These are phyloP conservation scores for Penicillium sp. DNA, from an alignment of 2,329 filamentous ascomycete species.

Conservation along the genomic window DNA sequence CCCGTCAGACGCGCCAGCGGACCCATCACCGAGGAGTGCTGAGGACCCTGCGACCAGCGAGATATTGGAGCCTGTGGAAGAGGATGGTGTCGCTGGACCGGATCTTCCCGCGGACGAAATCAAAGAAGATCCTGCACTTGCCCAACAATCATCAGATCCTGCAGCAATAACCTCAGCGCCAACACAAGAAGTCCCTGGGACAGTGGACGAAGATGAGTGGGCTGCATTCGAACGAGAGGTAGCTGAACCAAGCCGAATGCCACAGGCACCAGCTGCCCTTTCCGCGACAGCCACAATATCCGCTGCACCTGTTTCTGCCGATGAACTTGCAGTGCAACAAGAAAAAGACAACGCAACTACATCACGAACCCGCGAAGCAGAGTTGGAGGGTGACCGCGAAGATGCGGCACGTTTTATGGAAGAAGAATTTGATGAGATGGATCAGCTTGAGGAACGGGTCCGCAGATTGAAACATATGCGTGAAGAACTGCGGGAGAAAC, in stretches of 20 bases:
- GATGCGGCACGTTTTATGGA: slow-evolving; percentile 73
- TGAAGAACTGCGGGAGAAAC: slow-evolving; percentile 61
- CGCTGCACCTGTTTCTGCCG: slow-evolving; percentile 66
- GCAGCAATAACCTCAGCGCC: slow-evolving; percentile 4
- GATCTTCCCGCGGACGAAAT: slow-evolving; percentile 18
- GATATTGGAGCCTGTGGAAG: slow-evolving; percentile 26
- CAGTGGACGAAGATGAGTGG: slow-evolving; percentile 76
- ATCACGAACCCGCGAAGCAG: slow-evolving; percentile 48
- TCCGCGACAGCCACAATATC: slow-evolving; percentile 61
- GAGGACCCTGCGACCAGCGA: slow-evolving; percentile 28
- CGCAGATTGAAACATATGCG: slow-evolving; percentile 67
- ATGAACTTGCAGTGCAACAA: slow-evolving; percentile 61
- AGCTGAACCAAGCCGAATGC: slow-evolving; percentile 47
- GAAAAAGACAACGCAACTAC: slow-evolving; percentile 47
- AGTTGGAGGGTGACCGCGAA: slow-evolving; percentile 69
- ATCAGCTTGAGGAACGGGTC: slow-evolving; percentile 72
- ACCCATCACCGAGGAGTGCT: slow-evolving; percentile 21
- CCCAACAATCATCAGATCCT: slow-evolving; percentile 7
- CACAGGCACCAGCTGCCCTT: slow-evolving; percentile 32
- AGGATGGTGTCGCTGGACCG: slow-evolving; percentile 27
- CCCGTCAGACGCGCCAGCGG: slow-evolving; percentile 32
- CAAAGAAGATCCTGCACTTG: slow-evolving; percentile 9
- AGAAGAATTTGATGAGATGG: slow-evolving; percentile 81
- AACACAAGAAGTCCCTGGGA: slow-evolving; percentile 15
- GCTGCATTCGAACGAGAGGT: slow-evolving; percentile 85